Evolutionary conservation across 192 early-diverging fungal genomes (phyloP), one percentile per base, ranked within the genome.

Genomic region (Phlyctochytrium bullatum): DNA sequence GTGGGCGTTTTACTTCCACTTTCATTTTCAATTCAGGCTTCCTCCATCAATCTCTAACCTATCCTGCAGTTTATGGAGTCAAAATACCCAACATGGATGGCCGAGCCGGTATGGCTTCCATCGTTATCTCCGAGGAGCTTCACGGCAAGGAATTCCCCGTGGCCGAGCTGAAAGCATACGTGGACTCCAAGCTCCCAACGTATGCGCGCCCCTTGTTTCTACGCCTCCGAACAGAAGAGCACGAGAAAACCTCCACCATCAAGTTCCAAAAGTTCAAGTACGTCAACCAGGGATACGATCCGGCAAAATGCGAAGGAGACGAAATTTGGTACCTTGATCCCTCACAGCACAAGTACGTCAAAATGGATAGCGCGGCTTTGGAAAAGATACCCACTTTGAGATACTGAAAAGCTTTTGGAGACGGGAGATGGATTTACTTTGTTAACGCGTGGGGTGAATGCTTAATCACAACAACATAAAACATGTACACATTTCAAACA

Each of bases 221-320:
- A 2, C 25, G 69, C 2, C 16, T 70, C 2, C 65, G 61, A 3
- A 3, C 20, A 12, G 2, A 17, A 25, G 69, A 68, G 59, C 23
- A 61, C 47, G 66, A 68, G 24, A 68, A 68, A 59, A 68, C 66
- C 2, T 29, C 27, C 14, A 68, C 66, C 25, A 33, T 68, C 29
- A 68, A 68, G 33, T 68, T 68, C 50, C 66, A 68, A 68, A 68
- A 68, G 66, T 68, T 68, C 59, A 34, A 59, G 40, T 68, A 68
- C 52, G 61, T 35, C 2, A 33, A 59, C 27, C 28, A 68, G 52
- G 64, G 64, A 6, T 65, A 28, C 29, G 52, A 65, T 63, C 47
- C 32, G 12, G 14, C 6, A 6, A 63, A 57, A 25, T 57, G 54
- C 61, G 64, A 65, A 62, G 64, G 40, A 63, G 40, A 65, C n/a